Evolutionary conservation across 2,329 filamentous ascomycete genomes (phyloP), one percentile per base, ranked within the genome.

Genomic region (Pezicula rhizophila): DNA sequence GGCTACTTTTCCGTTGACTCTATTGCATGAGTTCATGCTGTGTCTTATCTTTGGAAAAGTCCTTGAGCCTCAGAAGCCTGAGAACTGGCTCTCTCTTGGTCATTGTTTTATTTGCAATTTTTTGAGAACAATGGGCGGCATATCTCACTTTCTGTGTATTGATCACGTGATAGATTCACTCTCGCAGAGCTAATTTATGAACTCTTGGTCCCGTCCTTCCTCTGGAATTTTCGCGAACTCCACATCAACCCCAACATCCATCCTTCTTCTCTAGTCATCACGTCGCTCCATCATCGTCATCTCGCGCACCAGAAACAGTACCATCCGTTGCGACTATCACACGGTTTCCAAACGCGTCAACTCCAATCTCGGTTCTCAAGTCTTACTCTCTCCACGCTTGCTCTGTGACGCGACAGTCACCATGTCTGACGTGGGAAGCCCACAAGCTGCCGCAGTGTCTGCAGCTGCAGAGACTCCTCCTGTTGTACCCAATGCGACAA

Each of bases 341-440:
- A 20, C n/a, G 8, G 5, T 38, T 20, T 20, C 18, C 40, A 37
- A 35, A 42, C 44, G 44, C 44, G 48, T 46, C 39, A 33, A 33
- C 48, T 46, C 14, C 43, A 46, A 45, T 43, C 40, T 42, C 14
- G 41, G 38, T 17, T 35, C 45, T 17, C 37, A 38, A 15, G 44
- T 37, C 17, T 10, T 41, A 4, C 20, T 44, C n/a, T 44, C 46
- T 50, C 47, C 10, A 40, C 17, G 38, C 23, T 38, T 37, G 26
- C 44, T 40, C 46, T 44, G 46, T 52, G 53, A 54, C 56, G 58
- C 60, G 54, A 57, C 55, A 48, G 41, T 15, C 54, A 60, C 47
- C 7, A 63, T 62, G 60, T 52, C 60, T 37, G 57, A 63, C 51
- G 58, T 58, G 47, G 49, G 52, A 52, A 56, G 47, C 42, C 48